phyloP scores from a whole-genome alignment of 805 yeast genomes.

The Pichia nakasei region DNA sequence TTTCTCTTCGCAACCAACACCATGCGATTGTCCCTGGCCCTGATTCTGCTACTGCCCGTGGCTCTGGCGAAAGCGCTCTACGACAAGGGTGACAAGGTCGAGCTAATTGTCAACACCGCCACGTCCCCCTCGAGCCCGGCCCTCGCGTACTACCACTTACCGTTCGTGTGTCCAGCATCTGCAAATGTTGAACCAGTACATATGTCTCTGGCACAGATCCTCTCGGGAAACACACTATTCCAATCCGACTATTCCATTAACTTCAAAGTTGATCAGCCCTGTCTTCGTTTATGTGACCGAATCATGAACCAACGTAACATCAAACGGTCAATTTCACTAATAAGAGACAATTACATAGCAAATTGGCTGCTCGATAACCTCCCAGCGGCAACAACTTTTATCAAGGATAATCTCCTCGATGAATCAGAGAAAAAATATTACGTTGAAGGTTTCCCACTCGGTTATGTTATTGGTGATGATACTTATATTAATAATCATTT shows the following conservation, averaged over 20 bases:
- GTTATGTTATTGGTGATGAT: constrained; percentile 54
- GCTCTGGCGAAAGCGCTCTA: not conserved
- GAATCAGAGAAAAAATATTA: constrained; percentile 49
- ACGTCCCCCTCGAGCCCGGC: constrained; percentile 77
- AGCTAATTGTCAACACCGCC: constrained; percentile 64
- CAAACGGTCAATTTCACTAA: constrained; percentile 48
- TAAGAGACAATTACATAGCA: constrained; percentile 62
- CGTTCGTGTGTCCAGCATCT: constrained; percentile 70
- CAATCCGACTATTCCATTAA: constrained; percentile 58
- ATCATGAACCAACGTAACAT: constrained; percentile 44
- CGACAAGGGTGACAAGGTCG: constrained; percentile 50
- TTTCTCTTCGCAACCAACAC: not conserved
- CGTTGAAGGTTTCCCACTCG: constrained; percentile 81
- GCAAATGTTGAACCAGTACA: constrained; percentile 48
- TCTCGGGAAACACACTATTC: constrained; percentile 76
- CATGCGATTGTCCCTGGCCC: not conserved
- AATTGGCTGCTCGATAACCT: constrained; percentile 80
- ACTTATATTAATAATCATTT: constrained; percentile 67
- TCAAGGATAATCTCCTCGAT: constrained; percentile 42
- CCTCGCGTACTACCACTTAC: constrained; percentile 65
- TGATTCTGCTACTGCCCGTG: not conserved
- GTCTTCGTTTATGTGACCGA: constrained; percentile 62
- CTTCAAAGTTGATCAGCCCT: constrained; percentile 58
- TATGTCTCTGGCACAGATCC: constrained; percentile 64
- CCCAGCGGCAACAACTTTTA: constrained; percentile 83